Evolutionary conservation across 139 green algal genomes (phyloP).

Genomic region (Chlorella ohadii): DNA sequence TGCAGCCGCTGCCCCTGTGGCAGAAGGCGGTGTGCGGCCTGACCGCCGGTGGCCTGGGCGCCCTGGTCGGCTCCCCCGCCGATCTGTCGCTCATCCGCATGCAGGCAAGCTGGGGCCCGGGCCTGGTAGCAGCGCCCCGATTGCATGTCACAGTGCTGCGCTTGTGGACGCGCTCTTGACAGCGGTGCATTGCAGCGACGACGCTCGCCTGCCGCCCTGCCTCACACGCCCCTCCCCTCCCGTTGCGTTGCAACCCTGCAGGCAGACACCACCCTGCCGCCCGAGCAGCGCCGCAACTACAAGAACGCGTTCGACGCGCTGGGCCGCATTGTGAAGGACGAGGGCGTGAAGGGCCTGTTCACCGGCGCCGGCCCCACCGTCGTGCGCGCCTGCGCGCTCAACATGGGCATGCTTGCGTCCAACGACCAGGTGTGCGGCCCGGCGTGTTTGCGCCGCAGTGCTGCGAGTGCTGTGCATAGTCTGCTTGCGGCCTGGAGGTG

Average conservation of each 20-base stretch:
- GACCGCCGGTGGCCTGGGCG: constrained; percentile 92
- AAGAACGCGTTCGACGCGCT: constrained; percentile 73
- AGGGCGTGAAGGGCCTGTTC: constrained; percentile 89
- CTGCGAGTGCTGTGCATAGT: no score
- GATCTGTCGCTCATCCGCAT: constrained; percentile 98
- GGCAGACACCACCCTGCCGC: constrained; percentile 89
- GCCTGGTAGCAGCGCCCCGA: no score
- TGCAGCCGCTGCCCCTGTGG: constrained; percentile 82
- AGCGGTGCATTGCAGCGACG: no score
- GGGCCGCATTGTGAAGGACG: constrained; percentile 81
- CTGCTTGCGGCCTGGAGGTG: no score
- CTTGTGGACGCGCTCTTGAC: no score
- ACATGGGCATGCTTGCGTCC: constrained; percentile 99
- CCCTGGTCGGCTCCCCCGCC: constrained; percentile 93
- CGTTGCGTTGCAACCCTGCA: constrained; percentile 62
- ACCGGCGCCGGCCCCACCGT: constrained; percentile 93
- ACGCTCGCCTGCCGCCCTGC: no score
- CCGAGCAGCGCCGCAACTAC: constrained; percentile 92
- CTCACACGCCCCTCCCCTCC: no score
- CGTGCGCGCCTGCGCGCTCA: constrained; percentile 97
- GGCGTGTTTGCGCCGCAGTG: background rate
- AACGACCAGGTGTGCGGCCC: constrained; percentile 89
- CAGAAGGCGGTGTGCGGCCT: constrained; percentile 91
- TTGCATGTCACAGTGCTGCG: no score
- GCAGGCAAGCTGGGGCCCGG: constrained; percentile 73